Evolutionary conservation across 257 asterid genomes (phyloP), one percentile per base, ranked within the genome.

Genomic region (Penstemon barbatus): DNA sequence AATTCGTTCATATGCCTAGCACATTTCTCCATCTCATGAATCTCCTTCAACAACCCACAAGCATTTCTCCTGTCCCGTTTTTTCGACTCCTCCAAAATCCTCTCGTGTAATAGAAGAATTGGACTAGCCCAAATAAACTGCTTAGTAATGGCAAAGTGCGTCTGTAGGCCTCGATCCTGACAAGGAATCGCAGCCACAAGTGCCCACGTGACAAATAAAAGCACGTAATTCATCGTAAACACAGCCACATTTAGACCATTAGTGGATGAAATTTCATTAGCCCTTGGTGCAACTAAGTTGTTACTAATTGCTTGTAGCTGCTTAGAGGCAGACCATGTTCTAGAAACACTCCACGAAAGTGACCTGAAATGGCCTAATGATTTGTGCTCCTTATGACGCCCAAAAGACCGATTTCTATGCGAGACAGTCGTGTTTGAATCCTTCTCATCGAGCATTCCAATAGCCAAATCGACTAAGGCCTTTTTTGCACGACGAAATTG

Each of bases 101-200:
- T 82, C 78, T 91, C 99, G 36, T 90, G 97, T 8, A 94, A 95
- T 2, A 83, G 68, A 3, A 79, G 71, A 3, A 94, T 66, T 0
- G 96, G 88, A 5, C 3, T 78, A 0, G 88, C 83, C 99, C 99
- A 94, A 0, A 71, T 0, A 10, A 80, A 86, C 75, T 89, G 95
- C 81, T 83, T 77, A 0, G 86, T 15, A 11, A 78, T 79, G 0
- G 44, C 8, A 63, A 94, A 86, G 76, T 91, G 92, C 0, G 88
- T 74, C 38, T 89, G 96, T 3, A 94, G 91, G 51, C 99, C 97
- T 0, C 99, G 92, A 50, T 94, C 99, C 59, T 94, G 99, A 59
- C 99, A 94, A 0, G 99, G 99, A 50, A 94, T 91, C 0, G 97
- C 97, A 2, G 99, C 99, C 38, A 94, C 99, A 3, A 94, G 92